These are phyloP conservation scores for Pythium pyrilobum DNA, from an alignment of 352 stramenopile species.

Conservation along the genomic window DNA sequence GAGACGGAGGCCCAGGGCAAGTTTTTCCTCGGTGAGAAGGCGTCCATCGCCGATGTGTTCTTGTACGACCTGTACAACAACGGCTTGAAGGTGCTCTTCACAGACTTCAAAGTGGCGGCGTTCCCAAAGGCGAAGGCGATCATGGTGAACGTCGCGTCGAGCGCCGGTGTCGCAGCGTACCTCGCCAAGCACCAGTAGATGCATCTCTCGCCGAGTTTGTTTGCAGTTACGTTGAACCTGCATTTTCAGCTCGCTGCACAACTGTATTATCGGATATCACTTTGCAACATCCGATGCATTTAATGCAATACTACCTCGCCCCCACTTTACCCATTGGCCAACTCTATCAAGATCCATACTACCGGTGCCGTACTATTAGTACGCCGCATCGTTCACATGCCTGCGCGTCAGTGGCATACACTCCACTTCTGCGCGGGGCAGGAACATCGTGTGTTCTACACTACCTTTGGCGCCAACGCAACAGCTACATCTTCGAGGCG, in stretches of 20 bases:
- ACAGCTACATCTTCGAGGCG: too few species aligned
- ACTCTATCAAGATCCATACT: too few species aligned
- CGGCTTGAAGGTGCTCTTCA: conserved; percentile 24
- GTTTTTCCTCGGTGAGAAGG: conserved; percentile 46
- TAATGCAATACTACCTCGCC: not conserved
- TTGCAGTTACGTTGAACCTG: not conserved
- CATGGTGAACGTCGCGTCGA: conserved; percentile 25
- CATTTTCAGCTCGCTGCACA: not conserved
- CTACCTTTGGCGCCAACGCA: too few species aligned
- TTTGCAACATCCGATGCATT: not conserved
- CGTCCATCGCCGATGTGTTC: conserved; percentile 42
- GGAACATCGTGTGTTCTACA: too few species aligned
- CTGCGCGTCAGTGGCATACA: too few species aligned
- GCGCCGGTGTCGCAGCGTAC: conserved; percentile 34
- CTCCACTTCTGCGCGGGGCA: too few species aligned
- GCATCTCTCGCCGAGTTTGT: not conserved
- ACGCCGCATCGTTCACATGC: too few species aligned
- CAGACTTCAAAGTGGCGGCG: conserved; percentile 23
- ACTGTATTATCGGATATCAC: too few species aligned
- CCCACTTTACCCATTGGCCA: too few species aligned
- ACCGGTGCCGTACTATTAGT: too few species aligned
- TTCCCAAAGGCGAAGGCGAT: conserved; percentile 46
- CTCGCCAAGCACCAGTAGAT: conserved; percentile 22
- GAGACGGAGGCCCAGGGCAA: conserved; percentile 33
- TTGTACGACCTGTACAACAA: conserved; percentile 50